Base-by-base conservation (phyloP, 176 grass and related monocot species). In the Raddia guianensis region DNA sequence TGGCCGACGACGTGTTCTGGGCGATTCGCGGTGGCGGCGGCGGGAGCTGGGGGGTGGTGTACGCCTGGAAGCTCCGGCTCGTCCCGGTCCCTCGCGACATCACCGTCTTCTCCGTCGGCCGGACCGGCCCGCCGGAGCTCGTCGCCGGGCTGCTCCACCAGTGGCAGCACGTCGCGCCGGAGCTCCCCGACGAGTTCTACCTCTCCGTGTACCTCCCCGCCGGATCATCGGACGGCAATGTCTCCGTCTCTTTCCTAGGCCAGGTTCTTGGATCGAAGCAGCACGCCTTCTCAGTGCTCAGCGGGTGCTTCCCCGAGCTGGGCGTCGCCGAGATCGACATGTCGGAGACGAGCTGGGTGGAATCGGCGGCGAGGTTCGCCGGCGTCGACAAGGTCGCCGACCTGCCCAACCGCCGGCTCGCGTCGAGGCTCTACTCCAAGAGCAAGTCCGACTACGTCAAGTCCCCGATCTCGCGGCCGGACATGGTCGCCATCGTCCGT, bases 1-100 rank as follows among this genome's bases (percentile, higher is more conserved):
- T 97, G 91, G 80, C 76, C 12, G 80, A 70, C 12, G 89, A 97
- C 63, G 73, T 90, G 35, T 97, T 97, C 34, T 97, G 91, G 94
- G 94, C 91, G 0, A 82, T 94, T 43, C 69, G 91, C 0, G 91
- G 91, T 3, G 94, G 94, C 42, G 94, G 91, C 0, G 94, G 94
- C 0, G 94, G 94, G 13, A 91, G 91, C 81, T 97, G 84, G 86
- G 91, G 89, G 0, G 89, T 85, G 60, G 82, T 94, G 55, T 94
- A 94, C 61, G 84, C 94, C 0, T 97, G 94, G 94, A 91, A 91
- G 80, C 72, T 97, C 62, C 87, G 68, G 32, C 87, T 97, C 12
- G 79, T 79, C 9, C 85, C 89, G 5, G 82, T 92, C 7, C 89
- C 91, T 0, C 18, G 50, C 6, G 55, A 59, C 56, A 4, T 97